Conservation (phyloP, 805 yeast species). For the Yamadazyma takamatsuzukensis region DNA sequence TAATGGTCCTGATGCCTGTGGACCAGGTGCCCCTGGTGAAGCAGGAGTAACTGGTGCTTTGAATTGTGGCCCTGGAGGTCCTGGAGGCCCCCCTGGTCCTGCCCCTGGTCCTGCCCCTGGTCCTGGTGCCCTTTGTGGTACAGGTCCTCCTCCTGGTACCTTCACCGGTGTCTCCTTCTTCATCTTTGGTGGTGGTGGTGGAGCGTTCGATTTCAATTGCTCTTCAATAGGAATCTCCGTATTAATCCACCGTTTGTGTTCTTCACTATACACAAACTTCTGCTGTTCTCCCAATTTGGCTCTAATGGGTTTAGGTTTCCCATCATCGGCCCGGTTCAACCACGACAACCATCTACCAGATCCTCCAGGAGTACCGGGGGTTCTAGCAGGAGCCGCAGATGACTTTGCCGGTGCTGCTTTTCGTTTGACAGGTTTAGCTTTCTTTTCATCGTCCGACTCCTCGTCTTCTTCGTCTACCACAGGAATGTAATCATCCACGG, state of each 20-base stretch:
- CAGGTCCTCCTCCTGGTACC: slow-evolving; percentile 15
- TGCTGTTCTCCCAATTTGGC: slow-evolving; percentile 85
- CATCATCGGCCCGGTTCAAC: slow-evolving; percentile 33
- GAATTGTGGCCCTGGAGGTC: slow-evolving; percentile 8
- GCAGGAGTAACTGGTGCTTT: slow-evolving; percentile 7
- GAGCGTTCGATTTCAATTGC: slow-evolving; percentile 48
- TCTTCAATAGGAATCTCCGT: slow-evolving; percentile 64
- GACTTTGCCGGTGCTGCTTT: too few relatives aligned
- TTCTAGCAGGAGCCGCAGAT: slow-evolving; percentile 4
- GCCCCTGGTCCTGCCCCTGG: slow-evolving; percentile 9
- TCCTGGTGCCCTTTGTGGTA: slow-evolving; percentile 10
- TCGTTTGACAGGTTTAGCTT: slow-evolving; percentile 25
- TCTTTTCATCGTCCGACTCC: slow-evolving; percentile 44
- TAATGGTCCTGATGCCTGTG: slow-evolving; percentile 2
- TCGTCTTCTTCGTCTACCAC: slow-evolving; percentile 44
- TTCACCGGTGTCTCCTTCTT: slow-evolving; percentile 22
- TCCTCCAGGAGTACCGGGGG: not conserved
- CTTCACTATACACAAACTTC: slow-evolving; percentile 75
- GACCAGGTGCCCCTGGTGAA: slow-evolving; percentile 8
- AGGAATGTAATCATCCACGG: slow-evolving; percentile 40
- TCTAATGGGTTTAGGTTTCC: slow-evolving; percentile 69
- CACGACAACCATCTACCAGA: slow-evolving; percentile 12
- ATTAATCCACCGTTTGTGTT: slow-evolving; percentile 83
- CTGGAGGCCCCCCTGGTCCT: slow-evolving; percentile 4
- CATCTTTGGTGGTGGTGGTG: slow-evolving; percentile 64